Evolutionary conservation across 768 basidiomycete species (phyloP).

Genomic region (Pisolithus tinctorius): DNA sequence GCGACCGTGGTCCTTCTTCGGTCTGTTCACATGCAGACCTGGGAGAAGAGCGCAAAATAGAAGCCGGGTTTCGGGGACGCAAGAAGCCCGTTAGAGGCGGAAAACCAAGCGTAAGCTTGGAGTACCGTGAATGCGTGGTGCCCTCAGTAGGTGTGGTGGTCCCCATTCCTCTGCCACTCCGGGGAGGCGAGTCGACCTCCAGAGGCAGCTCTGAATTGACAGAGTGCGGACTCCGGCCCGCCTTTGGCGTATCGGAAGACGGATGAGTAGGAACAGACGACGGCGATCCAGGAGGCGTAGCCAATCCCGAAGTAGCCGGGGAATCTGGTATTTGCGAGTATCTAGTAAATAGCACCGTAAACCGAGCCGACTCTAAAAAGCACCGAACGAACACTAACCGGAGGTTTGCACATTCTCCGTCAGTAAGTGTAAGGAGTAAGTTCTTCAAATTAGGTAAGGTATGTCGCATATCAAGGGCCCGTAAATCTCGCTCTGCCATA

Average conservation of each 20-base stretch:
- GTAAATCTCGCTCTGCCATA: slow-evolving; percentile 85
- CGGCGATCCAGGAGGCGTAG: slow-evolving; percentile 15
- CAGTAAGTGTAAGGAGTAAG: slow-evolving; percentile 77
- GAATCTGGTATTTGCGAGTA: slow-evolving; percentile 15
- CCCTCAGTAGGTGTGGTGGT: slow-evolving; percentile 34
- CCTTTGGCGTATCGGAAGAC: slow-evolving; percentile 22
- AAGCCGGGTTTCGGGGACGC: slow-evolving; percentile 54
- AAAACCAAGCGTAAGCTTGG: slow-evolving; percentile 42
- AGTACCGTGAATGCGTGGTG: slow-evolving; percentile 33
- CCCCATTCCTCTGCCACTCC: slow-evolving; percentile 55
- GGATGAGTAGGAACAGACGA: slow-evolving; percentile 10
- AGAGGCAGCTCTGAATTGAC: slow-evolving; percentile 17
- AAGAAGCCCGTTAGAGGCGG: slow-evolving; percentile 60
- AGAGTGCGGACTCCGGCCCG: slow-evolving; percentile 12
- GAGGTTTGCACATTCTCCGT: slow-evolving; percentile 48
- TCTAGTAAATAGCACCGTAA: slow-evolving; percentile 12
- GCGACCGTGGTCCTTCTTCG: slow-evolving; percentile 16
- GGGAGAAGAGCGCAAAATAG: slow-evolving; percentile 17
- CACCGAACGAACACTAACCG: slow-evolving; percentile 33
- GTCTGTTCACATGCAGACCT: slow-evolving; percentile 15
- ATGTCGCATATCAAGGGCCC: slow-evolving; percentile 88
- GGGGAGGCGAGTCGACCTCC: slow-evolving; percentile 37
- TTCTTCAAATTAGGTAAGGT: slow-evolving; percentile 97
- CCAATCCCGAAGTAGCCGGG: slow-evolving; percentile 15
- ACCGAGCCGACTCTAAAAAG: slow-evolving; percentile 1